Conservation (phyloP, 73 alveolate species). For the Blepharisma stoltei region DNA sequence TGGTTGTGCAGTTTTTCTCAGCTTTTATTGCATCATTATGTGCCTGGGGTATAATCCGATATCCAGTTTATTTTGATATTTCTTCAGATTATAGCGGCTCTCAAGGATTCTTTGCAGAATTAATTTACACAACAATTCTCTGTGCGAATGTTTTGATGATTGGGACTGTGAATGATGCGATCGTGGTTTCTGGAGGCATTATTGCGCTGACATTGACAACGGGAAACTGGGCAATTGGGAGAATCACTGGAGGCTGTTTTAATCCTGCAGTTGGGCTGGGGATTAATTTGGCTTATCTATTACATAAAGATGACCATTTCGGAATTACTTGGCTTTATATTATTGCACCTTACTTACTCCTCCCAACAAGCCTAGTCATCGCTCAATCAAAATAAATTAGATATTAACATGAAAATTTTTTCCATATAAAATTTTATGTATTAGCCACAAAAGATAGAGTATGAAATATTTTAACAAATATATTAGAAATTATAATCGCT, state of each 20-base stretch:
- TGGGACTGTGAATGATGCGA: slow-evolving; percentile 10
- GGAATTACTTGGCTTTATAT: slow-evolving; percentile 20
- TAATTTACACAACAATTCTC: background rate
- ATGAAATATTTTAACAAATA: too few relatives aligned
- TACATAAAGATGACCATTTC: background rate
- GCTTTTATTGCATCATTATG: background rate
- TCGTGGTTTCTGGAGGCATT: slow-evolving; percentile 24
- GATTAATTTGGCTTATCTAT: background rate
- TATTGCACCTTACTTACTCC: slow-evolving; percentile 18
- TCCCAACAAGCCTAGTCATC: too few relatives aligned
- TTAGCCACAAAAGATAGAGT: too few relatives aligned
- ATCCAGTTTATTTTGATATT: slow-evolving; percentile 25
- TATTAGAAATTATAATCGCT: too few relatives aligned
- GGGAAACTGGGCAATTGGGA: background rate
- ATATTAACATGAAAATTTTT: too few relatives aligned
- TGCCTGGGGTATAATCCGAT: slow-evolving; percentile 25
- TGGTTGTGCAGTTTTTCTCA: slow-evolving; percentile 14
- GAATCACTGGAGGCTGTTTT: slow-evolving; percentile 25
- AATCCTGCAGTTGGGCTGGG: slow-evolving; percentile 27
- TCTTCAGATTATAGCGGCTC: background rate
- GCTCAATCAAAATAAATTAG: too few relatives aligned
- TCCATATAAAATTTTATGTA: too few relatives aligned
- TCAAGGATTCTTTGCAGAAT: slow-evolving; percentile 21
- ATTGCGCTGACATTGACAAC: slow-evolving; percentile 20
- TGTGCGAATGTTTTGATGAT: slow-evolving; percentile 2